Percentiles rank a stretch among this genome's conserved stretches.
phyloP scores from a whole-genome alignment of 805 yeast genomes.

The Saccharomycopsis babjevae region DNA sequence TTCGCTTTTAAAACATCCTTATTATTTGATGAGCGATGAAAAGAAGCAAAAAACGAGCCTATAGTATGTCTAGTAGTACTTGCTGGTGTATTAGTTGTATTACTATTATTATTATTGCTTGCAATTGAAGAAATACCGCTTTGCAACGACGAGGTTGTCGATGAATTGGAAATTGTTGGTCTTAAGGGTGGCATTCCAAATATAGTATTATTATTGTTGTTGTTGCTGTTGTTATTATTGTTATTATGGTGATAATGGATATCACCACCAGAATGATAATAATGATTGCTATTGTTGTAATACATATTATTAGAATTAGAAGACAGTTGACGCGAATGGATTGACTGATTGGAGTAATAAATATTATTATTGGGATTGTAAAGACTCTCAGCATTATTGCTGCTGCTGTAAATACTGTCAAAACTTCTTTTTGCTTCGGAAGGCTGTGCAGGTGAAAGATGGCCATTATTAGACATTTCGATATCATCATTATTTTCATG shows the following conservation, averaged over 20 bases:
- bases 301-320: neutral
- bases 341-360: neutral
- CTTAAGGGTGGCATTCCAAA: conserved; percentile 15
- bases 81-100: neutral
- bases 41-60: conserved; percentile 14
- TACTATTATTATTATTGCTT: neutral
- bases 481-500: neutral
- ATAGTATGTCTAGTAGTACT: conserved; percentile 5
- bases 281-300: neutral
- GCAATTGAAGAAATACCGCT: conserved; percentile 12
- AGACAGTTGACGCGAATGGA: neutral
- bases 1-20: neutral
- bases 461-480: neutral
- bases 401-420: neutral
- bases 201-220: conserved; percentile 5
- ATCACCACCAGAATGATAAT: neutral
- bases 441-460: neutral
- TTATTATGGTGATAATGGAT: neutral
- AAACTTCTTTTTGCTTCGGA: neutral
- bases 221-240: neutral
- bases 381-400: neutral
- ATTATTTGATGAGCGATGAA: conserved; percentile 3
- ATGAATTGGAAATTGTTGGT: conserved; percentile 13
- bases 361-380: neutral
- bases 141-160: conserved; percentile 17